Evolutionary conservation across 305 asterid genomes (phyloP).

Genomic region (Fraxinus xanthoxyloides): DNA sequence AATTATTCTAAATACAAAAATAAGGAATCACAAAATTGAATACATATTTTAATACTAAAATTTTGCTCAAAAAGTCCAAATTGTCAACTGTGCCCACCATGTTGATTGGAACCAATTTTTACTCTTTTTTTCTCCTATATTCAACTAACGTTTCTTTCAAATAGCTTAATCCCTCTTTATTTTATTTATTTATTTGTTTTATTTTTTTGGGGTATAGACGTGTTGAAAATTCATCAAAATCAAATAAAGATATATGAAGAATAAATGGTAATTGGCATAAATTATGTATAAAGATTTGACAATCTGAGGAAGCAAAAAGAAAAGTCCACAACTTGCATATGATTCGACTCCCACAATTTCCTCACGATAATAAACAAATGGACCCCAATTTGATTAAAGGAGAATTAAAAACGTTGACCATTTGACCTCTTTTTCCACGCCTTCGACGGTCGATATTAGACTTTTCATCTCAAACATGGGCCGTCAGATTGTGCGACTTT

Average conservation of each 20-base stretch:
- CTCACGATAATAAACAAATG: constrained; percentile 27
- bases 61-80: constrained; percentile 13
- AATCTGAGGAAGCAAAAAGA: neutral
- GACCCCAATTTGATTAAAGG: constrained; percentile 22
- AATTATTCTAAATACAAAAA: neutral
- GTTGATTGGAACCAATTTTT: neutral
- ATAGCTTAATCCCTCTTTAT: neutral
- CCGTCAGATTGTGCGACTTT: constrained; percentile 21
- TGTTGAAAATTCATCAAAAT: neutral
- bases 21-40: neutral
- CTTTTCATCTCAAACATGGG: constrained; percentile 12
- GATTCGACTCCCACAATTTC: neutral
- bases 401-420: constrained; percentile 52
- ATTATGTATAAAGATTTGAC: neutral
- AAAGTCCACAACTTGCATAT: neutral
- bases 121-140: no score
- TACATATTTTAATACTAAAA: constrained; percentile 2
- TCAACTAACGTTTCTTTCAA: no score
- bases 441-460: neutral
- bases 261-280: neutral
- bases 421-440: neutral
- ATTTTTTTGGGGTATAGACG: no score
- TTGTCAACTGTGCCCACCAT: constrained; percentile 15
- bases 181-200: no score
- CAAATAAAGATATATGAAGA: neutral